These are phyloP conservation scores for Sphaerobolus stellatus DNA, from an alignment of 1,284 basidiomycete genomes.

Conservation along the genomic window DNA sequence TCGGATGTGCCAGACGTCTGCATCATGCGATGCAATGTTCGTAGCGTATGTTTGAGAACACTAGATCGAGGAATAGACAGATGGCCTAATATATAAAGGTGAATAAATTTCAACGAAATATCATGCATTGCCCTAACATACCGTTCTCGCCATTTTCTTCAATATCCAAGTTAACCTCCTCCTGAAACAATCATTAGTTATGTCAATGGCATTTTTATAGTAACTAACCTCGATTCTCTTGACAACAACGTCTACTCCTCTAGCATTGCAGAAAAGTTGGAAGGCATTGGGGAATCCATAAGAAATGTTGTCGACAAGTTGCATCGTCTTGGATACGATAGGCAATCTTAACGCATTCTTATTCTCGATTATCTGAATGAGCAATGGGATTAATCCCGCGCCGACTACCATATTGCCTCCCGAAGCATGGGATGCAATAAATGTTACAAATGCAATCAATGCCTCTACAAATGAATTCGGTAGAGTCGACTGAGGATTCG, in stretches of 20 bases:
- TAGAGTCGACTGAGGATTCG: conserved; percentile 60
- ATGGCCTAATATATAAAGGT: conserved; percentile 42
- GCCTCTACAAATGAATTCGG: conserved; percentile 85
- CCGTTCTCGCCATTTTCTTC: conserved; percentile 54
- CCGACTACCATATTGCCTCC: conserved; percentile 93
- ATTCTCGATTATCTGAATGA: conserved; percentile 87
- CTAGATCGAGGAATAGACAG: conserved; percentile 68
- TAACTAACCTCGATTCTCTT: conserved; percentile 75
- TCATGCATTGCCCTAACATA: conserved; percentile 28
- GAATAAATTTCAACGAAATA: conserved; percentile 3
- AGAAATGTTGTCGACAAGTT: conserved; percentile 89
- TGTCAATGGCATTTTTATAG: conserved; percentile 7
- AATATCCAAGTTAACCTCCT: conserved; percentile 70
- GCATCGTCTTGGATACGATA: conserved; percentile 84
- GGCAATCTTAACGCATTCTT: conserved; percentile 63
- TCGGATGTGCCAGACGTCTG: conserved; percentile 92
- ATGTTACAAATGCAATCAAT: conserved; percentile 84
- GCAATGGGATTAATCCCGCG: conserved; percentile 90
- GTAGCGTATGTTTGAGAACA: conserved; percentile 86
- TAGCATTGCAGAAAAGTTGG: conserved; percentile 80
- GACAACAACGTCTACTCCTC: conserved; percentile 85
- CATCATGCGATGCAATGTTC: conserved; percentile 96
- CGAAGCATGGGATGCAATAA: conserved; percentile 79
- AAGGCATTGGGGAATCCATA: conserved; percentile 90
- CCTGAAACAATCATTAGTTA: conserved; percentile 39